Evolutionary conservation across 1,139 yeast species (phyloP).

Genomic region (Debaryomyces coudertii): DNA sequence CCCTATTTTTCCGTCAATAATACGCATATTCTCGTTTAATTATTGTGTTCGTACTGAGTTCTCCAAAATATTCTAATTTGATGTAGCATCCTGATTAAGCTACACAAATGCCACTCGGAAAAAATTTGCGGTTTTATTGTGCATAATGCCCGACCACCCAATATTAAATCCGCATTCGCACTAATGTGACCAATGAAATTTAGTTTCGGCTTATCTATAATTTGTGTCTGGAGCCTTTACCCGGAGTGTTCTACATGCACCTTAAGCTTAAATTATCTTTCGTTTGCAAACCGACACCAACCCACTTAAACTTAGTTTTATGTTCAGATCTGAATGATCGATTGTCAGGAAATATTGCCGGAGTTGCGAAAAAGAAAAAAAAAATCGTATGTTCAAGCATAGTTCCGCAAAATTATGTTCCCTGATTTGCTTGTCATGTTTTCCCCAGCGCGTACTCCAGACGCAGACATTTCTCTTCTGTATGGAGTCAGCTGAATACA

Average conservation of each 20-base stretch:
- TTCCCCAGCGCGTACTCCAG: constrained; percentile 2
- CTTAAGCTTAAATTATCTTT: not conserved
- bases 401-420: not conserved
- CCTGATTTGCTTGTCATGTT: not conserved
- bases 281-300: too few species aligned
- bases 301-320: too few species aligned
- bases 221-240: not conserved
- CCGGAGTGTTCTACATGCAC: not conserved
- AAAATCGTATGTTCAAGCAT: not conserved
- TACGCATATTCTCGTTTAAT: not conserved
- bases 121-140: not conserved
- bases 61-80: not conserved
- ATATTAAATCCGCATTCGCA: not conserved
- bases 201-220: not conserved
- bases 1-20: not conserved
- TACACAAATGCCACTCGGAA: not conserved
- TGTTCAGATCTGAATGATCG: too few species aligned
- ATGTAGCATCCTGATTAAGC: not conserved
- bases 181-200: not conserved
- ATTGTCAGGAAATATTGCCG: too few species aligned
- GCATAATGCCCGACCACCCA: not conserved
- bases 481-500: constrained; percentile 7
- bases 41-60: not conserved
- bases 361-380: too few species aligned
- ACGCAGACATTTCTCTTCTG: constrained; percentile 8